These are phyloP conservation scores for Castanea crenata DNA, from an alignment of 306 rosid species.

Conservation along the genomic window DNA sequence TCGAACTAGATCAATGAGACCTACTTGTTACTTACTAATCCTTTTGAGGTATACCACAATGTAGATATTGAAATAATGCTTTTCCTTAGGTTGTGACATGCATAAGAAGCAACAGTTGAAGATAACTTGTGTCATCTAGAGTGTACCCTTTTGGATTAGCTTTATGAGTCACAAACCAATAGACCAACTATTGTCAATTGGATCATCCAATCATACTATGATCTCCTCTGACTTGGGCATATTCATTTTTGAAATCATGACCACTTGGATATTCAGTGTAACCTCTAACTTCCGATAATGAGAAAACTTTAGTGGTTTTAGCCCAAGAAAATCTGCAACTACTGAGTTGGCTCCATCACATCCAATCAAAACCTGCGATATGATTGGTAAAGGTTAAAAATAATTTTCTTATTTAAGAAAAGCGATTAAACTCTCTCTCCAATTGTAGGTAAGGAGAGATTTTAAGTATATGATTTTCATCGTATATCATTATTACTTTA, in stretches of 20 bases:
- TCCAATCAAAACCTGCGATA: constrained; percentile 30
- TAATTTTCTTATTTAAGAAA: background rate
- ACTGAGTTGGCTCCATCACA: constrained; percentile 32
- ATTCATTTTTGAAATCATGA: constrained; percentile 9
- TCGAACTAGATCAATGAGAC: too few species aligned
- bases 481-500: too few species aligned
- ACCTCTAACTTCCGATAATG: constrained; percentile 12
- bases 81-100: too few species aligned
- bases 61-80: too few species aligned
- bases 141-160: constrained; percentile 12
- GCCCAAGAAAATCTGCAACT: constrained; percentile 23
- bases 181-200: constrained; percentile 20
- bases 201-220: constrained; percentile 8
- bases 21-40: too few species aligned
- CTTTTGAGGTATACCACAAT: too few species aligned
- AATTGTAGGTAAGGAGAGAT: background rate
- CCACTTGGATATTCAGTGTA: constrained; percentile 21
- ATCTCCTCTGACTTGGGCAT: constrained; percentile 10
- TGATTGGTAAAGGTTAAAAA: background rate
- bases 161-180: constrained; percentile 25
- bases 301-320: constrained; percentile 13
- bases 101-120: too few species aligned
- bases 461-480: background rate
- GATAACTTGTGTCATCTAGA: too few species aligned
- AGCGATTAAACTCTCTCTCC: background rate